Percentiles rank a stretch among this genome's conserved stretches.
phyloP scores from a whole-genome alignment of 1,139 yeast genomes.

The Yamadazyma trypodendri region DNA sequence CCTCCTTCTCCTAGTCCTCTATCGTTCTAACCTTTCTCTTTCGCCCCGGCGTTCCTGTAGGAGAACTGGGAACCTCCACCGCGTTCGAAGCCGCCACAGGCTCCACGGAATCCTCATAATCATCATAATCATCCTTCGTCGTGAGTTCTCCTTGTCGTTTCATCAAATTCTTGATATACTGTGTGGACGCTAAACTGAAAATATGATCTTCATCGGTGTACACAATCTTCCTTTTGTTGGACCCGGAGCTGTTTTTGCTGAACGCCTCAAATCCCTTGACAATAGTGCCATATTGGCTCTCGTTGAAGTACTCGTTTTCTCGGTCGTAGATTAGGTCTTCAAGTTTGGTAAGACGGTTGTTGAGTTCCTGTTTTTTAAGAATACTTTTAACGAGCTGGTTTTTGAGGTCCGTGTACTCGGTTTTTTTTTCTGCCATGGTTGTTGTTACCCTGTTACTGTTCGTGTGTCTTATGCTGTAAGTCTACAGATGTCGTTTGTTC shows the following conservation, averaged over 20 bases:
- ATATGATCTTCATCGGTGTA: constrained; percentile 82
- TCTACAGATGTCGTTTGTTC: background rate
- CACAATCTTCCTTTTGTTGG: constrained; percentile 51
- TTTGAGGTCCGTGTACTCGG: constrained; percentile 66
- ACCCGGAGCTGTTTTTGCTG: constrained; percentile 44
- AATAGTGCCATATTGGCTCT: constrained; percentile 70
- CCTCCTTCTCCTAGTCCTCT: constrained; percentile 24
- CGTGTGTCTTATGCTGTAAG: background rate
- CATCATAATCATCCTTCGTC: constrained; percentile 48
- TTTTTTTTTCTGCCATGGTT: too few species aligned
- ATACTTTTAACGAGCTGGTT: constrained; percentile 67
- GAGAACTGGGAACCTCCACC: constrained; percentile 5
- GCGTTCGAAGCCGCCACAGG: constrained; percentile 2
- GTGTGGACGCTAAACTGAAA: constrained; percentile 77
- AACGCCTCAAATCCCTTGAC: constrained; percentile 88
- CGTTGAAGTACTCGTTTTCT: constrained; percentile 78
- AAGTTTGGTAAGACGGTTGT: constrained; percentile 55
- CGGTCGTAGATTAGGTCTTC: constrained; percentile 83
- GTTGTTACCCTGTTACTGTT: too few species aligned
- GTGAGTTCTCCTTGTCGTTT: constrained; percentile 37
- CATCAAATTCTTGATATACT: constrained; percentile 62
- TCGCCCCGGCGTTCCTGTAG: constrained; percentile 30
- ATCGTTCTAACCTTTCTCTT: constrained; percentile 34
- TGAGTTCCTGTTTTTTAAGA: constrained; percentile 61
- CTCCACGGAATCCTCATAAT: constrained; percentile 37